Evolutionary conservation across 345 rosid species (phyloP), one percentile per base, ranked within the genome.

Genomic region (Hibiscus mutabilis): DNA sequence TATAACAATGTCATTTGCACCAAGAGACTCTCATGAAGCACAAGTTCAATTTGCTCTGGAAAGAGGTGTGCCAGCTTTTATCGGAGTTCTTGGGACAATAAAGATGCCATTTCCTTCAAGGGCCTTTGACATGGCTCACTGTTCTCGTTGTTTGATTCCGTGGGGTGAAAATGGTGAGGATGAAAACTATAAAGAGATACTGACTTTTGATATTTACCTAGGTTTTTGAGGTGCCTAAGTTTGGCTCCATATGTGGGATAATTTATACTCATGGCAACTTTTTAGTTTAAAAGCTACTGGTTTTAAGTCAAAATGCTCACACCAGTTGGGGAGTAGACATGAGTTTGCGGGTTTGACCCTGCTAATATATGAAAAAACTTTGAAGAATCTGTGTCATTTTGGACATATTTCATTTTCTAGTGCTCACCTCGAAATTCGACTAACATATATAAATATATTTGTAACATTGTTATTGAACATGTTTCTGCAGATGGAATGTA

Each of bases 11-110:
- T 95, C 99, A 6, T 95, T 95, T 62, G 99, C 99, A 24, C 99
- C 98, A 24, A 86, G 99, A 83, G 99, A 95, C 68, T 89, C 96
- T 0, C 99, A 95, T 33, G 98, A 95, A 81, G 99, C 99, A 27
- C 98, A 92, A 76, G 98, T 95, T 24, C 99, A 95, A 29, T 95
- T 95, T 79, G 99, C 99, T 31, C 83, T 95, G 1, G 99, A 95
- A 82, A 88, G 99, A 78, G 99, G 99, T 75, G 97, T 95, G 33
- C 99, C 99, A 2, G 99, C 98, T 42, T 91, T 95, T 71, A 89
- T 95, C 63, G 99, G 97, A 77, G 99, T 95, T 78, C 88, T 95
- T 27, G 99, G 99, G 35, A 84, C 94, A 12, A 88, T 92, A 56
- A 90, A 86, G 84, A 63, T 88, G 80, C 99, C 99, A 2, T 95